Conservation (phyloP, 345 rosid genomes). For the Sonneratia alba region DNA sequence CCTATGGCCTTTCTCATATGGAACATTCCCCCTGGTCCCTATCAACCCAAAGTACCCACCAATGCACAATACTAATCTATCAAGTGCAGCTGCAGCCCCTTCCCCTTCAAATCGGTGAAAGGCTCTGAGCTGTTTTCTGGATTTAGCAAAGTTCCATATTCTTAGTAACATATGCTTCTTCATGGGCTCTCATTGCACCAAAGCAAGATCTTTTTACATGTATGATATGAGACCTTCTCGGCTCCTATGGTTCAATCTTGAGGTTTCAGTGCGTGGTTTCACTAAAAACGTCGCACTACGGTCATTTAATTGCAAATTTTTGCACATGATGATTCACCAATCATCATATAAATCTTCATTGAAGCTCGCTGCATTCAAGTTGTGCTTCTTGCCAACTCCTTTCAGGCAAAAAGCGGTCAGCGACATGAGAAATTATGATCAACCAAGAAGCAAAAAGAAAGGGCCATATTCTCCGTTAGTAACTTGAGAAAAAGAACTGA, state of each 20-base stretch:
- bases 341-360: neutral
- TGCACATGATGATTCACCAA: neutral
- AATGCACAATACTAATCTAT: slow-evolving; percentile 1
- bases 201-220: neutral
- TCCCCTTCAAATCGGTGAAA: slow-evolving; percentile 3
- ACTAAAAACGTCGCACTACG: neutral
- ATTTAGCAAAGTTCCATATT: neutral
- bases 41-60: slow-evolving; percentile 7
- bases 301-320: neutral
- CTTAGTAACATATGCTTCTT: neutral
- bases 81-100: neutral
- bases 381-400: no score
- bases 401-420: neutral
- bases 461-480: no score
- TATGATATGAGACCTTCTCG: neutral
- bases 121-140: neutral
- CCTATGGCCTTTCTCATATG: neutral
- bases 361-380: no score
- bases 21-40: slow-evolving; percentile 3
- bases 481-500: neutral
- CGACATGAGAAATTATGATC: neutral
- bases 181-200: neutral
- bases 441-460: no score
- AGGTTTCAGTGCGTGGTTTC: neutral
- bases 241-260: neutral